Conservation (phyloP, 2,329 filamentous ascomycete species). For the Chrysoporthe cubensis region DNA sequence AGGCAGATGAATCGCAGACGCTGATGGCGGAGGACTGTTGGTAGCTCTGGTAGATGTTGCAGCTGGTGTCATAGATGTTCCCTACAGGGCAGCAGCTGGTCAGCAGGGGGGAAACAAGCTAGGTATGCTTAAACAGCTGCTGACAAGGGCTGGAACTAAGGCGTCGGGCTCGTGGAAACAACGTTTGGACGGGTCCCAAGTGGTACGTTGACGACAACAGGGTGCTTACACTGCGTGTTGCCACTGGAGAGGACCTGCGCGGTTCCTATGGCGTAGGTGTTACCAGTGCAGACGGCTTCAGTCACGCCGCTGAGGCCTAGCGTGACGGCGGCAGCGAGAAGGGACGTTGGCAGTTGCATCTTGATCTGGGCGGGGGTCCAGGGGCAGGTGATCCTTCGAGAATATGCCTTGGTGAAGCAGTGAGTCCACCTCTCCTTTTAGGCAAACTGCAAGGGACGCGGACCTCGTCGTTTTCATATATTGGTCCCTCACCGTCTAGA, state of each 20-base stretch:
- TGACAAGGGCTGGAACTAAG: neutral
- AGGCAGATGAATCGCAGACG: constrained; percentile 14
- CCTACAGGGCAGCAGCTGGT: neutral
- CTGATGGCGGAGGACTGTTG: constrained; percentile 7
- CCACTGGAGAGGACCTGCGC: neutral
- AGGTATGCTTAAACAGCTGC: neutral
- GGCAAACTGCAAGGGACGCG: neutral
- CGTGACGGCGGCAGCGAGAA: constrained; percentile 1
- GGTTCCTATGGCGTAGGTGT: constrained; percentile 7
- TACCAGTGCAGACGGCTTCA: constrained; percentile 1
- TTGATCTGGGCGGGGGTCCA: neutral
- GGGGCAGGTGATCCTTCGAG: neutral
- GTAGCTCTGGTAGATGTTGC: constrained; percentile 5
- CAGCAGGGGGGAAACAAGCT: neutral
- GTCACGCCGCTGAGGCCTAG: constrained; percentile 8
- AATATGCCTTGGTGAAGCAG: neutral
- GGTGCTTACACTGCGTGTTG: constrained; percentile 1
- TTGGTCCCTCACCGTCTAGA: neutral
- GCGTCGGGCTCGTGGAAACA: neutral
- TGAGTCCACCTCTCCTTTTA: neutral
- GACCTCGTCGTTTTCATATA: neutral
- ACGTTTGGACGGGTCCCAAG: neutral
- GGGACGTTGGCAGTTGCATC: constrained; percentile 7
- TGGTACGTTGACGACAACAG: too few relatives aligned
- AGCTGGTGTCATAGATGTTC: constrained; percentile 11